These are phyloP conservation scores for Candida oleophila DNA, from an alignment of 805 yeast genomes.

Conservation along the genomic window DNA sequence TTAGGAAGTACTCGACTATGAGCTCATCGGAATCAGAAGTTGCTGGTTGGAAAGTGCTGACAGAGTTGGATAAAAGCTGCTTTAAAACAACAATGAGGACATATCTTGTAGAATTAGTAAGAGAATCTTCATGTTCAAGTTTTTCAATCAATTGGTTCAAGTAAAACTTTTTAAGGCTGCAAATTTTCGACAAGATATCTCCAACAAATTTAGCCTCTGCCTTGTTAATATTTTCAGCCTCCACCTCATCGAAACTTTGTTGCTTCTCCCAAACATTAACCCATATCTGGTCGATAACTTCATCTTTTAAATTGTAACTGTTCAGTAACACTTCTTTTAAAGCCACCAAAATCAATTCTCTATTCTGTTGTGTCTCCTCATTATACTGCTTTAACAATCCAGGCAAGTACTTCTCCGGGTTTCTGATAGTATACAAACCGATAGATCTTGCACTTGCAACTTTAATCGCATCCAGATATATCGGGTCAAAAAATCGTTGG, in stretches of 20 bases:
- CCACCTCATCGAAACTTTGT: conserved; percentile 4
- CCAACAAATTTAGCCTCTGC: conserved; percentile 35
- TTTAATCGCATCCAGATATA: conserved; percentile 33
- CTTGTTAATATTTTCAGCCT: conserved; percentile 3
- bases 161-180: conserved; percentile 13
- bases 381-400: conserved; percentile 29
- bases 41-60: no score
- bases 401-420: conserved; percentile 38
- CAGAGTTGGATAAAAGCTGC: conserved; percentile 14
- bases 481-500: conserved; percentile 25
- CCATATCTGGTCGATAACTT: conserved; percentile 23
- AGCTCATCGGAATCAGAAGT: conserved; percentile 11
- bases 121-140: conserved; percentile 9
- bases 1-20: conserved; percentile 14
- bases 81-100: conserved; percentile 35
- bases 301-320: conserved; percentile 13
- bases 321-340: conserved; percentile 9
- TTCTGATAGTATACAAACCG: conserved; percentile 47
- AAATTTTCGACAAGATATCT: conserved; percentile 31
- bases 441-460: conserved; percentile 52
- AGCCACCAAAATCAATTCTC: conserved; percentile 18
- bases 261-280: conserved; percentile 14
- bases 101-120: conserved; percentile 20
- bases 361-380: conserved; percentile 10
- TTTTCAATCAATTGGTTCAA: conserved; percentile 15